Evolutionary conservation across 164 flowering plant genomes (phyloP).

Genomic region (Umbellularia californica): DNA sequence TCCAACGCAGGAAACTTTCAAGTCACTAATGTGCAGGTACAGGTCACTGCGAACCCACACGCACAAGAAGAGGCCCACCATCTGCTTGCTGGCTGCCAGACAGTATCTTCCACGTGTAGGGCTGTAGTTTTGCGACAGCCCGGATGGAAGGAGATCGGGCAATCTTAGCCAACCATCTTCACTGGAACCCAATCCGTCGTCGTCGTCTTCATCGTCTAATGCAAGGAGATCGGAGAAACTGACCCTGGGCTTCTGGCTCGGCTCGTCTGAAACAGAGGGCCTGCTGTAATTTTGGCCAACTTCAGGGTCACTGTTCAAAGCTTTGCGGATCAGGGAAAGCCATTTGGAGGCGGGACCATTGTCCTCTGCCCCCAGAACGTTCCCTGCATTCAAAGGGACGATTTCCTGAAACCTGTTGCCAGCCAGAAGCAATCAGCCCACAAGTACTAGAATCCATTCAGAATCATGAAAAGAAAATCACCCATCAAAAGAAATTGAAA

Average conservation of each 20-base stretch:
- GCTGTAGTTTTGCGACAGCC: background rate
- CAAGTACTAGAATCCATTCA: background rate
- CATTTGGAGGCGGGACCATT: constrained; percentile 65
- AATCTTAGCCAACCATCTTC: constrained; percentile 16
- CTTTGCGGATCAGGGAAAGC: constrained; percentile 63
- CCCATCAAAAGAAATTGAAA: background rate
- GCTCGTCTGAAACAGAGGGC: constrained; percentile 5
- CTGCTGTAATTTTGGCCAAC: constrained; percentile 11
- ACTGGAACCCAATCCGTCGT: background rate
- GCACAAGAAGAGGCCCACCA: constrained; percentile 81
- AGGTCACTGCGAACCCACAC: constrained; percentile 76
- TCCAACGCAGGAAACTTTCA: constrained; percentile 82
- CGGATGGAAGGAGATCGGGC: constrained; percentile 9
- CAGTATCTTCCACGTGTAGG: constrained; percentile 26
- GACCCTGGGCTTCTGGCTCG: constrained; percentile 29
- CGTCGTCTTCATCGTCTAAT: constrained; percentile 32
- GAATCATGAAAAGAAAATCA: background rate
- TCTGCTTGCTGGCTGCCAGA: constrained; percentile 75
- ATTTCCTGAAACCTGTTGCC: constrained; percentile 75
- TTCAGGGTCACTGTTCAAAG: constrained; percentile 34
- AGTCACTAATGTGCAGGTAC: constrained; percentile 34
- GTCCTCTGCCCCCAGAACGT: constrained; percentile 80
- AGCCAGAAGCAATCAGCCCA: background rate
- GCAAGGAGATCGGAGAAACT: constrained; percentile 62
- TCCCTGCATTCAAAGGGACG: constrained; percentile 86